Evolutionary conservation across 495 filamentous ascomycete species (phyloP).

Genomic region (Penicillium steckii): DNA sequence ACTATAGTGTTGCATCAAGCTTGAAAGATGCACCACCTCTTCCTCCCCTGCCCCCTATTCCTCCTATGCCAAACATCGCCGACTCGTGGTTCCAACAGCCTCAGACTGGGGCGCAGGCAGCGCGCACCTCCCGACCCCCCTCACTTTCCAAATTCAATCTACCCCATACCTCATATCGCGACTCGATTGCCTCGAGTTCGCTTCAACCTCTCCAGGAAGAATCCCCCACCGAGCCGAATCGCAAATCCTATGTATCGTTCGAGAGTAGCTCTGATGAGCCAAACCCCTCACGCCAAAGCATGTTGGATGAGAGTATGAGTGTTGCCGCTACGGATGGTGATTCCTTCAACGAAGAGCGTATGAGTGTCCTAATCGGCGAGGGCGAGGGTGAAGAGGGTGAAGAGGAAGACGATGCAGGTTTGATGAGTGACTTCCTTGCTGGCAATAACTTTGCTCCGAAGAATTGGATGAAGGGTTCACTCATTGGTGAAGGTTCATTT

Average conservation of each 20-base stretch:
- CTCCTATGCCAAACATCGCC: conserved; percentile 91
- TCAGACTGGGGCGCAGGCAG: conserved; percentile 45
- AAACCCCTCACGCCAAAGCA: conserved; percentile 64
- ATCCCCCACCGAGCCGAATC: conserved; percentile 81
- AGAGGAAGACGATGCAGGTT: conserved; percentile 58
- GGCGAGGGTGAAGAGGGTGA: conserved; percentile 67
- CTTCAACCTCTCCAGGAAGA: conserved; percentile 91
- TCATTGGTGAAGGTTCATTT: conserved; percentile 97
- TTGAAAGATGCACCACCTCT: conserved; percentile 61
- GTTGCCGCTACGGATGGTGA: conserved; percentile 61
- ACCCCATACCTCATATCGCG: conserved; percentile 65
- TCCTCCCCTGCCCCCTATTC: conserved; percentile 50
- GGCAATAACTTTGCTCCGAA: conserved; percentile 92
- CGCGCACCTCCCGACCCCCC: conserved; percentile 53
- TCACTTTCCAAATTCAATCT: conserved; percentile 61
- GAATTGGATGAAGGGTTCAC: conserved; percentile 98
- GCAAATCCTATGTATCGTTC: conserved; percentile 96
- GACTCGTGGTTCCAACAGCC: conserved; percentile 77
- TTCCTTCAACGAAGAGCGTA: conserved; percentile 63
- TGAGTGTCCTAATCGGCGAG: conserved; percentile 59
- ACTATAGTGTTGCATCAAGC: conserved; percentile 86
- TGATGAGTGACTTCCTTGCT: conserved; percentile 74
- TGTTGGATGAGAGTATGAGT: conserved; percentile 79
- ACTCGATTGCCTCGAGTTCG: conserved; percentile 83
- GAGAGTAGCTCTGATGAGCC: conserved; percentile 84